Percentiles rank a stretch among this genome's conserved stretches.
Evolutionary conservation across 2,329 filamentous ascomycete species (phyloP).

Genomic region (Neonectria coccinea): DNA sequence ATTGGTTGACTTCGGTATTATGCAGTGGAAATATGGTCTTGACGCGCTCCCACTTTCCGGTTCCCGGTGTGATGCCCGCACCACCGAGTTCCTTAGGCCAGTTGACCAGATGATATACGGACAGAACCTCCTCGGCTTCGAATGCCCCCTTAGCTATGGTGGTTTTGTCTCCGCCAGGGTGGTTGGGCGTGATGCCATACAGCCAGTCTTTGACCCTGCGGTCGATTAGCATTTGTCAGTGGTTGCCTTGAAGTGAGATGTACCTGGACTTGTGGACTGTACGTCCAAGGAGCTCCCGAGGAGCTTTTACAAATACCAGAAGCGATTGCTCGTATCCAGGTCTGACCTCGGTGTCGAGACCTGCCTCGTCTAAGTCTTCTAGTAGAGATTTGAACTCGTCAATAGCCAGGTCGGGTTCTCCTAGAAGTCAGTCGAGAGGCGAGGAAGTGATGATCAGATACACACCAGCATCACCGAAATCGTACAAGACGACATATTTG

Average conservation of each 20-base stretch:
- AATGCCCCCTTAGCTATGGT: constrained; percentile 61
- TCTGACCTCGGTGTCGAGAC: constrained; percentile 77
- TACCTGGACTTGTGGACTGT: constrained; percentile 76
- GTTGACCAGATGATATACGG: constrained; percentile 75
- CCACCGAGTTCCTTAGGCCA: constrained; percentile 69
- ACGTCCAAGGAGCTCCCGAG: constrained; percentile 71
- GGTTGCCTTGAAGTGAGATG: neutral
- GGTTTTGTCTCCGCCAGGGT: constrained; percentile 68
- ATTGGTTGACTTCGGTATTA: constrained; percentile 66
- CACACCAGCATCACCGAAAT: constrained; percentile 52
- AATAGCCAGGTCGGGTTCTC: constrained; percentile 51
- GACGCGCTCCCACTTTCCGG: constrained; percentile 70
- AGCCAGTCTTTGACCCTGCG: constrained; percentile 80
- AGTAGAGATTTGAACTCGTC: constrained; percentile 61
- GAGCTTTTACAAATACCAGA: constrained; percentile 74
- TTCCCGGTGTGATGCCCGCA: constrained; percentile 69
- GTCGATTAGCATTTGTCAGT: neutral
- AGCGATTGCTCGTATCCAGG: constrained; percentile 75
- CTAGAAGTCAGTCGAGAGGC: neutral
- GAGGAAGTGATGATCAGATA: neutral
- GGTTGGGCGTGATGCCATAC: constrained; percentile 73
- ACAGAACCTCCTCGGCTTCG: constrained; percentile 77
- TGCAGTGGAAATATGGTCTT: constrained; percentile 73
- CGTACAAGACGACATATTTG: constrained; percentile 56
- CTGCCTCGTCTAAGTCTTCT: constrained; percentile 69